These are phyloP conservation scores for Scheffersomyces spartinae DNA, from an alignment of 805 yeast genomes.

Conservation along the genomic window DNA sequence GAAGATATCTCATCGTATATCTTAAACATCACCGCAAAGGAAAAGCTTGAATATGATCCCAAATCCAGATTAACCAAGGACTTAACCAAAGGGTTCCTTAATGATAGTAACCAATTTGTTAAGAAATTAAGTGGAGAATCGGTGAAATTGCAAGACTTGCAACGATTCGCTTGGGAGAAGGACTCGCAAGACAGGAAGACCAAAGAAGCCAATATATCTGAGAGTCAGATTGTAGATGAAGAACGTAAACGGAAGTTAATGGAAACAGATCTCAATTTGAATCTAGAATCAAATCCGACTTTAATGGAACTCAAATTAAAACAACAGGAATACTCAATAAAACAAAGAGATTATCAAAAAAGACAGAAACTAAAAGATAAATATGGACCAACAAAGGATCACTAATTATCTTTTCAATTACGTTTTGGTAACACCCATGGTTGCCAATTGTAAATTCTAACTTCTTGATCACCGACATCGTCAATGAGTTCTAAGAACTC, in stretches of 20 bases:
- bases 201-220: no score
- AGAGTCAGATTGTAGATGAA: no score
- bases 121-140: conserved; percentile 49
- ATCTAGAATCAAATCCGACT: conserved; percentile 27
- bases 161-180: conserved; percentile 40
- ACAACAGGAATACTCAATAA: conserved; percentile 11
- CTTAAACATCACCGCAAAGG: conserved; percentile 28
- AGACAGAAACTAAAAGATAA: neutral
- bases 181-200: no score
- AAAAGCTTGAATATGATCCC: conserved; percentile 40
- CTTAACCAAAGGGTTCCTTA: conserved; percentile 18
- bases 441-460: conserved; percentile 9
- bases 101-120: conserved; percentile 37
- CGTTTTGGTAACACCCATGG: conserved; percentile 6
- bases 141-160: conserved; percentile 35
- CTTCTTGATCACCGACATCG: conserved; percentile 2
- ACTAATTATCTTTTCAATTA: neutral
- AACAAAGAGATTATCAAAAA: conserved; percentile 4
- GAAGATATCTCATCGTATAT: conserved; percentile 67
- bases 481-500: conserved; percentile 9
- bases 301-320: conserved; percentile 17
- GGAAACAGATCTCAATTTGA: conserved; percentile 15
- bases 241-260: no score
- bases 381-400: conserved; percentile 1
- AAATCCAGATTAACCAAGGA: conserved; percentile 31